phyloP scores from a whole-genome alignment of 2,329 filamentous ascomycete species.

The Talaromyces sp. region DNA sequence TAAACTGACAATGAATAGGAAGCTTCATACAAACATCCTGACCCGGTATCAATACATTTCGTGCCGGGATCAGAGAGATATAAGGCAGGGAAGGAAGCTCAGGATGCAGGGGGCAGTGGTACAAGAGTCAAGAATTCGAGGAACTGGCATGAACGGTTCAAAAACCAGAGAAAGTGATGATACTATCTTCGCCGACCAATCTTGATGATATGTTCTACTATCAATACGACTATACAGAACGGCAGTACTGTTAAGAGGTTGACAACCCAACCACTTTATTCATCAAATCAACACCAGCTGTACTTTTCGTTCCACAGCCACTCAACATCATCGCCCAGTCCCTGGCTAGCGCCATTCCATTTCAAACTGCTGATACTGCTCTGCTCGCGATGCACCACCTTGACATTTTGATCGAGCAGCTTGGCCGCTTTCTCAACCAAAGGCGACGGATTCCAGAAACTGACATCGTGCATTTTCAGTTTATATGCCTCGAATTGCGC shows the following conservation, averaged over 20 bases:
- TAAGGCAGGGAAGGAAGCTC: constrained; percentile 25
- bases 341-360: constrained; percentile 43
- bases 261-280: not conserved
- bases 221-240: not conserved
- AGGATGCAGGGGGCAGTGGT: constrained; percentile 22
- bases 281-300: constrained; percentile 43
- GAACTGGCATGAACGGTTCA: constrained; percentile 46
- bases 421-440: constrained; percentile 46
- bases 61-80: constrained; percentile 31
- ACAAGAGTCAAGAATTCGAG: constrained; percentile 34
- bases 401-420: constrained; percentile 34
- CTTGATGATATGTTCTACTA: not conserved
- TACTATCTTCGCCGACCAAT: constrained; percentile 13
- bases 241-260: not conserved
- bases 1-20: constrained; percentile 15
- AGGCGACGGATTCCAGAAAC: constrained; percentile 78
- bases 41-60: constrained; percentile 38
- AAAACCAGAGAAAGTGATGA: constrained; percentile 33
- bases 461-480: constrained; percentile 68
- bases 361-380: constrained; percentile 47
- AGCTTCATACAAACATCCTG: constrained; percentile 32
- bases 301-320: constrained; percentile 51
- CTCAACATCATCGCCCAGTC: constrained; percentile 39
- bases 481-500: constrained; percentile 68
- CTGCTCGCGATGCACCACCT: constrained; percentile 46